Base-by-base conservation (phyloP, 805 yeast species). In the Torulaspora franciscae region DNA sequence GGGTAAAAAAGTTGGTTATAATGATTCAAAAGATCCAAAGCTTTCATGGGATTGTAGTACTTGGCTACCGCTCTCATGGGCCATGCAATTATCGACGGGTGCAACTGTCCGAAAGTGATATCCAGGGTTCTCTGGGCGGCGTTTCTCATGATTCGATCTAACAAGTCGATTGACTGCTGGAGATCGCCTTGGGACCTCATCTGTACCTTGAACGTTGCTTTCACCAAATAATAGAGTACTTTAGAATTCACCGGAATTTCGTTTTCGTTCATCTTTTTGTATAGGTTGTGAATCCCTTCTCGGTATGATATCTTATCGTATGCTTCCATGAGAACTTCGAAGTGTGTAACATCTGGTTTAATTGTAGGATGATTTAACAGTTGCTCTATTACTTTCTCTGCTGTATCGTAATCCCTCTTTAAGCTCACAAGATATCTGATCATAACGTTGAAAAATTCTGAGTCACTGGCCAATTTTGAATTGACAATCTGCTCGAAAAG, bases 71-170 rank as follows among this genome's bases (percentile, higher is more conserved):
- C 44, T 30, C 61, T 56, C 47, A 69, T 56, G 19, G 71, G 62
- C 55, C 71, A 69, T 29, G 65, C 67, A 43, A 69, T 45, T 7
- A 64, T 54, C 2, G 66, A 56, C 19, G 71, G 69, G 35, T 65
- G 67, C 26, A 68, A 41, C 10, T 48, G 49, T 2, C 55, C 55
- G n/a, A 47, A 43, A 0, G 60, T 44, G 1, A 58, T 46, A 46
- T 49, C 59, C 27, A 48, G 32, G 15, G 45, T 55, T 45, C 46
- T 54, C 24, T 48, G 51, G 26, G 57, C 55, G 17, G 53, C 58
- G 28, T 52, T 59, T 23, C 54, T 54, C 50, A 68, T 57, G 13
- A 65, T 55, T 17, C 54, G 61, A 40, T 64, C 62, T 27, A 61
- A 60, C 39, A 64, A 59, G 6, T 53, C 51, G 9, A 62, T 62